Evolutionary conservation across 257 asterid genomes (phyloP), one percentile per base, ranked within the genome.

Genomic region (Dorcoceras hygrometricum): DNA sequence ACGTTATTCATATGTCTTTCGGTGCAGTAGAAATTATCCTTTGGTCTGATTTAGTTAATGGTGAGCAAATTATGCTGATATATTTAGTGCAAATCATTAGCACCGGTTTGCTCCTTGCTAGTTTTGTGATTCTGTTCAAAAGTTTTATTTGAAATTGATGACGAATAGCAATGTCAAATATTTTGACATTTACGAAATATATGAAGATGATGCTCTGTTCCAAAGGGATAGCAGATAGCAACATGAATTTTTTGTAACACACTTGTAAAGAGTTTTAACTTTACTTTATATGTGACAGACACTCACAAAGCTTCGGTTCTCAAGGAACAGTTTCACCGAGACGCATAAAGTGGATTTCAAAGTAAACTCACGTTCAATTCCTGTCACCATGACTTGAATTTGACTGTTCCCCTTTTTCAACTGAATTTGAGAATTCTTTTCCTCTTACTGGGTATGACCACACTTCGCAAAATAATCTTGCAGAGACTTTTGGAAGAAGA

Each of bases 291-390:
- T 28, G 9, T 63, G 56, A 46, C 96, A 94, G 97, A 94, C 90
- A 0, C 96, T 94, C 32, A 87, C 97, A 32, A 94, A 94, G 89
- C 97, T 94, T 69, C 89, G 99, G 57, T 90, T 94, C 84, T 82
- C 96, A 16, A 87, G 99, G 84, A 74, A 78, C 59, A 85, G 63
- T 68, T 79, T 94, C 34, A 79, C 80, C 71, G 91, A 79, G 75
- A 59, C 81, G 20, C 95, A 90, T 71, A 88, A 87, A 86, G 85
- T 85, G 64, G 75, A 77, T 75, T 90, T 94, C 83, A 81, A 82
- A 67, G 97, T 94, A 84, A 68, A 36, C 48, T n/a, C 34, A 8
- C 23, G 6, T 71, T 63, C 25, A 22, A 57, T 70, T 59, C 29
- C 20, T 9, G 39, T 53, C 12, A n/a, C 3, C 29, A 20, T 29